Percentiles rank a stretch among this genome's conserved stretches.
Conservation (phyloP, 306 rosid species). For the Trifolium fragiferum region DNA sequence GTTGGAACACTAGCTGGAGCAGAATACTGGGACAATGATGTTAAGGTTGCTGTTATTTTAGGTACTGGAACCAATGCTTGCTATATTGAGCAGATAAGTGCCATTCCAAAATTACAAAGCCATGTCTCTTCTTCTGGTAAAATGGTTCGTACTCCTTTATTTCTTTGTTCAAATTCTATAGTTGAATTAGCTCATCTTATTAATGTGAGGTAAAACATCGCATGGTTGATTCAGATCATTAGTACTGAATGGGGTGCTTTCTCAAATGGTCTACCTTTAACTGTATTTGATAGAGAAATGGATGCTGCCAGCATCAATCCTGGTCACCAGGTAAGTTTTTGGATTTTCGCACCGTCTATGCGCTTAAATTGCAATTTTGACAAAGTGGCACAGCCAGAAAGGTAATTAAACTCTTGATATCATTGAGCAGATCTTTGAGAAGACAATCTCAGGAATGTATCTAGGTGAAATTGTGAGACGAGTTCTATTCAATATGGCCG, state of each 20-base stretch:
- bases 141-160: constrained; percentile 59
- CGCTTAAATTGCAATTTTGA: not conserved
- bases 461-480: constrained; percentile 91
- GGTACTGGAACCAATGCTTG: constrained; percentile 99
- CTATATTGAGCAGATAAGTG: constrained; percentile 70
- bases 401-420: not conserved
- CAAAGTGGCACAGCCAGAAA: too few relatives aligned
- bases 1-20: constrained; percentile 98
- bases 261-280: constrained; percentile 77
- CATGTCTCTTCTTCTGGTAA: constrained; percentile 65
- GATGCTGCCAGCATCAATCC: constrained; percentile 94
- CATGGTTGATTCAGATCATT: constrained; percentile 65
- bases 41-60: constrained; percentile 85
- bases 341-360: not conserved
- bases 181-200: constrained; percentile 24
- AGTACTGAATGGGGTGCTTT: constrained; percentile 96
- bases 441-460: constrained; percentile 94
- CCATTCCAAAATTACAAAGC: constrained; percentile 72
- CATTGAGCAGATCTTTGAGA: constrained; percentile 75
- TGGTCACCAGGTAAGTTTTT: constrained; percentile 76
- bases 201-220: constrained; percentile 17
- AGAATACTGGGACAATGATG: constrained; percentile 83
- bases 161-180: constrained; percentile 26
- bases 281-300: constrained; percentile 81
- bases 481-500: constrained; percentile 69